Evolutionary conservation across 495 filamentous ascomycete genomes (phyloP).

Genomic region (Chlorociboria aeruginascens): DNA sequence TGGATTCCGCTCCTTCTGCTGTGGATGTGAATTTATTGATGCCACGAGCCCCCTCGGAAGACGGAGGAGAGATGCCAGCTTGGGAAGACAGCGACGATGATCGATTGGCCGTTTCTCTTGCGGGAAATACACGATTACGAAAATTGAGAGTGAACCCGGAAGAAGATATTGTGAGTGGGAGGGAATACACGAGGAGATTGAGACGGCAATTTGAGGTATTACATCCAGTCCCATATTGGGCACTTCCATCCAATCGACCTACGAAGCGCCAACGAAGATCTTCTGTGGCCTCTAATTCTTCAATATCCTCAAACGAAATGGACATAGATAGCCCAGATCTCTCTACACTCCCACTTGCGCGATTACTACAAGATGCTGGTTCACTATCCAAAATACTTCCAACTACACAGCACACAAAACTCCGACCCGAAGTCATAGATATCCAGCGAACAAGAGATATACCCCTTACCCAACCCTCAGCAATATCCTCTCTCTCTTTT

Average conservation of each 20-base stretch:
- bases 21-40: conserved; percentile 33
- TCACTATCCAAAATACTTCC: conserved; percentile 35
- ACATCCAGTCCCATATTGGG: conserved; percentile 75
- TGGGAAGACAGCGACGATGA: conserved; percentile 98
- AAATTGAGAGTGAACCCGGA: conserved; percentile 69
- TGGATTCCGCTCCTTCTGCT: conserved; percentile 45
- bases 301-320: conserved; percentile 30
- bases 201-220: conserved; percentile 71
- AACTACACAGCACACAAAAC: conserved; percentile 41
- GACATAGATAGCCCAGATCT: conserved; percentile 49
- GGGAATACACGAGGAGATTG: conserved; percentile 69
- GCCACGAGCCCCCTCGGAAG: conserved; percentile 23
- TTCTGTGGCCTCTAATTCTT: conserved; percentile 34
- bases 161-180: conserved; percentile 78
- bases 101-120: conserved; percentile 68
- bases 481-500: conserved; percentile 74
- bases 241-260: conserved; percentile 30
- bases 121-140: conserved; percentile 54
- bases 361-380: conserved; percentile 58
- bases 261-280: conserved; percentile 44
- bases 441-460: conserved; percentile 53
- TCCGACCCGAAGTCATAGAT: conserved; percentile 78
- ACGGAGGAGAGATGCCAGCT: conserved; percentile 36
- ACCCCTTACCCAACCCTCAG: conserved; percentile 46
- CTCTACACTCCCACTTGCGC: conserved; percentile 63